A percentile compares a stretch with the other conserved stretches of the same genome.
These are phyloP conservation scores for Venturia oleaginea DNA, from an alignment of 2,329 filamentous ascomycete genomes.

Conservation along the genomic window DNA sequence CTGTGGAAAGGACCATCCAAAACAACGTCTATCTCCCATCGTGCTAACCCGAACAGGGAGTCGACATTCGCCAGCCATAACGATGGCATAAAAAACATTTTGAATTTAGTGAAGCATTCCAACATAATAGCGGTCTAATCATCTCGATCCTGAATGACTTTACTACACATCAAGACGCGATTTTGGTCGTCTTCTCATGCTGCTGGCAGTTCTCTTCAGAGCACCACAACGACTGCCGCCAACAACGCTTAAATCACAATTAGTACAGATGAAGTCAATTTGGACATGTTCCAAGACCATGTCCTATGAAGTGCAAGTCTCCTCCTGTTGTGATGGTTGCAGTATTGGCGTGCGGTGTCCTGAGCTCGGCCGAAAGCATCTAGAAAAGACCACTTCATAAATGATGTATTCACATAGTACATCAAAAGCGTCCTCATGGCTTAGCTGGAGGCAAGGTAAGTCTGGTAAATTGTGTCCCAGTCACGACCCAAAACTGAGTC, in stretches of 20 bases:
- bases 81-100: neutral
- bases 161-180: neutral
- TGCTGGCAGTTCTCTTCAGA: neutral
- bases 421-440: neutral
- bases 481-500: constrained; percentile 1
- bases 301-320: neutral
- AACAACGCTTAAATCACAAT: neutral
- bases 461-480: neutral
- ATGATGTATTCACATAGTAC: neutral
- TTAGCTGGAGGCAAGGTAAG: neutral
- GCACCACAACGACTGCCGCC: neutral
- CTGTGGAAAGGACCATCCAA: neutral
- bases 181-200: neutral
- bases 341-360: neutral
- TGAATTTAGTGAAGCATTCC: neutral
- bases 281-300: neutral
- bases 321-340: neutral
- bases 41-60: neutral
- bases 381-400: neutral
- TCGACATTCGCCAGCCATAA: neutral
- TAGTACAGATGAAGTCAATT: neutral
- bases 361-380: neutral
- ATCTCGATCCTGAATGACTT: neutral
- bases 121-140: neutral
- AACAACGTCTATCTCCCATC: neutral